Evolutionary conservation across 805 yeast species (phyloP), one percentile per base, ranked within the genome.

Genomic region (Candida schatavii): DNA sequence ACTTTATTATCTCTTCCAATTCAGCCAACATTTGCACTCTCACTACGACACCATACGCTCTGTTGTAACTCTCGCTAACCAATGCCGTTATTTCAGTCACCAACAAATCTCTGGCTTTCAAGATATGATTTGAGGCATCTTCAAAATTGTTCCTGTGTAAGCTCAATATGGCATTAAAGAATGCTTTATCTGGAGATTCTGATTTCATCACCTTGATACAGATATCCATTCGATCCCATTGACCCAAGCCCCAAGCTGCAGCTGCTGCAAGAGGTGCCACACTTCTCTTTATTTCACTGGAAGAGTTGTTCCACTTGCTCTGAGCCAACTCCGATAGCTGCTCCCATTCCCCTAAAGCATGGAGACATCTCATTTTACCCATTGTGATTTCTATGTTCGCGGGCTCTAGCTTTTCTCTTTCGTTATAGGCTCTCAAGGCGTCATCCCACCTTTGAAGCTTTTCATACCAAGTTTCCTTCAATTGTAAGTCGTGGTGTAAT

Each of bases 331-430:
- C 85, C 9, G 95, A 83, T 19, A 95, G 70, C 51, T 84, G 85
- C 47, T 91, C 98, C 98, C 99, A 95, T 63, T 93, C 97, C 37
- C 99, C 99, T n/a, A 93, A 70, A 0, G 99, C 99, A 66, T 93
- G 97, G 47, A 91, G 70, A 63, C 98, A 90, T 63, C 98, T 78
- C 97, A 93, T 88, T 57, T 91, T 90, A 68, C 99, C 99, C 90
- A 91, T 83, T 4, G 91, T 85, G 1, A 89, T 83, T 49, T 91
- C 98, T 68, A 85, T 79, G 22, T 88, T 81, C 43, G 83, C 84
- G 3, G 81, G 81, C 35, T 77, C 82, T 23, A 57, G 57, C 45
- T 68, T 68, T 51, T 81, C 91, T 55, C 97, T 75, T 52, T 83
- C 87, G 49, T 83, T 83, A 59, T 93, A 93, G 0, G 97, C 97